Evolutionary conservation across 495 filamentous ascomycete species (phyloP).

Genomic region (Jackrogersella minutella): DNA sequence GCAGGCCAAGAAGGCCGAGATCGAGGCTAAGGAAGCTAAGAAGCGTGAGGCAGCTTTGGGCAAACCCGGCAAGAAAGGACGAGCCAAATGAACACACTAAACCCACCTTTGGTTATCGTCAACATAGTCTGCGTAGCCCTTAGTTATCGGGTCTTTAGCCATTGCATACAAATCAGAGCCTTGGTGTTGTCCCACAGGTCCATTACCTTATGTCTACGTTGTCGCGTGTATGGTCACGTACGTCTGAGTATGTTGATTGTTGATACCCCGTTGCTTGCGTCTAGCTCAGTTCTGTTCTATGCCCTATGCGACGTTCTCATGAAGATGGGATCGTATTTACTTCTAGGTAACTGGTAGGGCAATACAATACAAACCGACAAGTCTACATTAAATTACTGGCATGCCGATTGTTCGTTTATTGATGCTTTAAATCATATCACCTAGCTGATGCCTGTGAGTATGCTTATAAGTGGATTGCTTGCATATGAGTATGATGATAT

Average conservation of each 20-base stretch:
- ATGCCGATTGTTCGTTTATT: not conserved
- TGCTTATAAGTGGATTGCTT: too few species aligned
- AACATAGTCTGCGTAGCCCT: conserved; percentile 15
- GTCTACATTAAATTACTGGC: too few species aligned
- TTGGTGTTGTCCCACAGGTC: not conserved
- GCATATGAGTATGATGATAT: not conserved
- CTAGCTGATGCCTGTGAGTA: too few species aligned
- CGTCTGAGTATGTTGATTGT: not conserved
- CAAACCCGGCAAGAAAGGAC: conserved; percentile 49
- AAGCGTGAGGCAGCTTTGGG: conserved; percentile 65
- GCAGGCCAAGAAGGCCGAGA: conserved; percentile 58
- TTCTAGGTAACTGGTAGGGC: too few species aligned
- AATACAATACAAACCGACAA: too few species aligned
- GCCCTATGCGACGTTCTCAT: too few species aligned
- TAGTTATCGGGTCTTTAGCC: not conserved
- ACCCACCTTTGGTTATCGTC: conserved; percentile 12
- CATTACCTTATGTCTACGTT: not conserved
- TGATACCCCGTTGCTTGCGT: not conserved
- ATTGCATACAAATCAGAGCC: conserved; percentile 11
- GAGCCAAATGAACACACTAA: conserved; percentile 35
- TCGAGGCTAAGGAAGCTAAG: conserved; percentile 68
- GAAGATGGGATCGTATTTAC: too few species aligned
- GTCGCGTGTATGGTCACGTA: too few species aligned
- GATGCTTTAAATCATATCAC: conserved; percentile 3
- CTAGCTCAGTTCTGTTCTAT: not conserved